These are phyloP conservation scores for Bathelium albidoporum DNA, from an alignment of 495 filamentous ascomycete species.

Conservation along the genomic window DNA sequence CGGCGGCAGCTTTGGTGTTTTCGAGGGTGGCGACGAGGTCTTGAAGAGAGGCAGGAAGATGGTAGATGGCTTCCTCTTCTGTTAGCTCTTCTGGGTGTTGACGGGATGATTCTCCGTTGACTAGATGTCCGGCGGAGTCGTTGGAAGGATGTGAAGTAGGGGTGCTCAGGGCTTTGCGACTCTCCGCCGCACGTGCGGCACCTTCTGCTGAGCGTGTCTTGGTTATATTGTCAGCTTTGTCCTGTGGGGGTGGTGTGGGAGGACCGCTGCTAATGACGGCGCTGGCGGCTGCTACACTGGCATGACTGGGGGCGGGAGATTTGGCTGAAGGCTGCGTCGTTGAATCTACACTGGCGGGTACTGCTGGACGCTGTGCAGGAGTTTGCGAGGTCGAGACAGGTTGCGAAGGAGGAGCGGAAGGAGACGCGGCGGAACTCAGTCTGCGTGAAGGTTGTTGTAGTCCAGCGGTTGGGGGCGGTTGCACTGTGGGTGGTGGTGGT, in stretches of 20 bases:
- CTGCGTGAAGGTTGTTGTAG: constrained; percentile 12
- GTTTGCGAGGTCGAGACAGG: constrained; percentile 32
- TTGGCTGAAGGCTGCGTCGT: constrained; percentile 33
- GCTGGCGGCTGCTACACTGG: constrained; percentile 29
- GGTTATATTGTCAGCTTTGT: constrained; percentile 14
- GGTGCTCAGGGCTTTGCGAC: constrained; percentile 20
- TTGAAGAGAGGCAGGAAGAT: constrained; percentile 81
- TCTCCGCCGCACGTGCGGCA: constrained; percentile 20
- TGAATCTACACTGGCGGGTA: constrained; percentile 34
- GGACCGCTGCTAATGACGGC: constrained; percentile 29
- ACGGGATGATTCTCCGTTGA: constrained; percentile 43
- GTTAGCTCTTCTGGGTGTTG: constrained; percentile 34
- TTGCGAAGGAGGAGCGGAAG: constrained; percentile 41
- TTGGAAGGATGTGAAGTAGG: constrained; percentile 16
- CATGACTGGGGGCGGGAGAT: constrained; percentile 40
- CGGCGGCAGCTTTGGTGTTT: constrained; percentile 49
- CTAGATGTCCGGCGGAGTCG: constrained; percentile 26
- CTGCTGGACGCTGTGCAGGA: constrained; percentile 34
- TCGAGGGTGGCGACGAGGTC: constrained; percentile 89
- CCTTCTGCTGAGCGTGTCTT: constrained; percentile 11
- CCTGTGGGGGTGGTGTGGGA: constrained; percentile 37
- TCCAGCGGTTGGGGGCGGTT: constrained; percentile 27
- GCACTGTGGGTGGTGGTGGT: constrained; percentile 70
- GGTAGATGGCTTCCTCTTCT: constrained; percentile 79
- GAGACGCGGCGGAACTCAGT: constrained; percentile 32